Base-by-base conservation (phyloP, 352 stramenopile genomes). In the Pythium folliculosum region DNA sequence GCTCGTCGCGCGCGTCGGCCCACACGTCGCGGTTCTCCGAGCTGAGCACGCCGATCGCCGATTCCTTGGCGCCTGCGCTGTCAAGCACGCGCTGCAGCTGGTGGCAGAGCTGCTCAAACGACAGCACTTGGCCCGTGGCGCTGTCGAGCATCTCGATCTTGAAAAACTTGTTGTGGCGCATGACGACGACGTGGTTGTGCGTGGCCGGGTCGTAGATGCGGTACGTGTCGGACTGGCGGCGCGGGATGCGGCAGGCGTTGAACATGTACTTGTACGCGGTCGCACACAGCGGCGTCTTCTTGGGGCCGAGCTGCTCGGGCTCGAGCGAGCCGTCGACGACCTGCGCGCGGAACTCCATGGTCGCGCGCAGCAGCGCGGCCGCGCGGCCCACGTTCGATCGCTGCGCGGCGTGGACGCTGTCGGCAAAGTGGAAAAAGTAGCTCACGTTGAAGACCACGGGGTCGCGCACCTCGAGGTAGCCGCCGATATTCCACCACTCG, bases 241-340 rank as follows among this genome's bases (percentile, higher is more conserved):
- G 82, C 27, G 96, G 96, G 65, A 99, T 92, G 50, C 96, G 88
- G 72, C 92, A 98, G 1, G 93, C 88, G 76, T 99, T 98, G 78
- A 99, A 97, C 87, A 97, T 97, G 81, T 95, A 97, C 81, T 96
- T 97, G 82, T 96, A 97, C 32, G 91, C 89, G 3, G 87, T 96
- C 5, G 91, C 86, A 74, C 94, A 98, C 16, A 99, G 67, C 5
- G 93, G 92, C 48, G 82, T 97, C 62, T 97, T 90, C 54, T 93
- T 92, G 48, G 83, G 78, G 37, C 95, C 93, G 16, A 98, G 85
- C 44, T 81, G 91, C 66, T 99, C 95, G 5, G 90, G 80, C 62
- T 91, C 82, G 9, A 98, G 71, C 52, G 72, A 75, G 23, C 96
- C 96, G 40, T 89, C 84, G 22, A 86, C 83, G 30, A 98, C 84